These are phyloP conservation scores for Populus hybrid DNA, from an alignment of 441 rosid genomes.

Conservation along the genomic window DNA sequence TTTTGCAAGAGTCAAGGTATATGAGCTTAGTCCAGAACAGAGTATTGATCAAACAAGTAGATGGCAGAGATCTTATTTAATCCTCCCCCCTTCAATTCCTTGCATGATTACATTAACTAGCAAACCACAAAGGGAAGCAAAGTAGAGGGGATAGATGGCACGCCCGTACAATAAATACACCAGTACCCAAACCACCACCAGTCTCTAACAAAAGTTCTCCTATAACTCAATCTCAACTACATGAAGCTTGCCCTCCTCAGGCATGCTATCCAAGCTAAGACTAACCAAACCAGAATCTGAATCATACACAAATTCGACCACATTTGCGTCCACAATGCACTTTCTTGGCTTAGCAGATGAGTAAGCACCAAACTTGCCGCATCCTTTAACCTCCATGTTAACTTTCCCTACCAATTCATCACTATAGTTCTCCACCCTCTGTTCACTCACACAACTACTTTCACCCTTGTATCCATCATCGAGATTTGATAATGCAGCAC, in stretches of 20 bases:
- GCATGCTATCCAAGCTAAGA: slow-evolving; percentile 37
- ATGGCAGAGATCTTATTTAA: background rate
- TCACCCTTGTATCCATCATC: slow-evolving; percentile 19
- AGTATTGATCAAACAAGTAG: background rate
- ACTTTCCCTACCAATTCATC: slow-evolving; percentile 47
- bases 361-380: slow-evolving; percentile 75
- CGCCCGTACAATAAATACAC: background rate
- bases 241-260: slow-evolving; percentile 46
- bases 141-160: background rate
- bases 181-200: too few species aligned
- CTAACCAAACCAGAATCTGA: slow-evolving; percentile 45
- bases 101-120: background rate
- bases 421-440: slow-evolving; percentile 26
- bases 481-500: slow-evolving; percentile 19
- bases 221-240: slow-evolving; percentile 12
- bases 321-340: slow-evolving; percentile 52
- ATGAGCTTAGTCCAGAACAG: too few species aligned
- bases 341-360: slow-evolving; percentile 67
- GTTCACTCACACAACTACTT: slow-evolving; percentile 12
- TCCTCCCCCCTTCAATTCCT: background rate
- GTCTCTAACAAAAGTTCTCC: slow-evolving; percentile 14
- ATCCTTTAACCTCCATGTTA: slow-evolving; percentile 62
- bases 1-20: too few species aligned
- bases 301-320: slow-evolving; percentile 48
- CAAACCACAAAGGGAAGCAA: background rate